Base-by-base conservation (phyloP, 2,329 filamentous ascomycete genomes). In the Pseudocercospora fuligena region DNA sequence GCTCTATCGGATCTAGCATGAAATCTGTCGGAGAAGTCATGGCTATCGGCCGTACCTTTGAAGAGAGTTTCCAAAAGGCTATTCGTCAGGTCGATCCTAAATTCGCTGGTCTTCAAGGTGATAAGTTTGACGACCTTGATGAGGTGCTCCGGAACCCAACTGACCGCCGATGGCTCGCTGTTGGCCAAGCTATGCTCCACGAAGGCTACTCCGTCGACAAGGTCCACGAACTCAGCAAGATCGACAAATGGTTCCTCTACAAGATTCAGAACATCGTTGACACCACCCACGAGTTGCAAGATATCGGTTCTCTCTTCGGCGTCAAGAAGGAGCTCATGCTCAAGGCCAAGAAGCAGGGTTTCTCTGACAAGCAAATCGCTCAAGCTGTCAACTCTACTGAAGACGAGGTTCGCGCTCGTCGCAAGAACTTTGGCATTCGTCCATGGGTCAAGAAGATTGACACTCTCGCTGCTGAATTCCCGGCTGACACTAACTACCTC, bases 371-470 rank as follows among this genome's bases (percentile, higher is more conserved):
- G 82, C 95, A 99, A 82, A 98, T 99, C 75, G 92, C 93, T 61
- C 85, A 88, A 68, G 92, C 93, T 33, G 92, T 97, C 73, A 91
- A 92, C 75, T 90, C 90, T 78, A 91, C 90, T 43, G 95, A 99
- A 82, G 91, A 97, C 73, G 89, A 95, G 76, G 94, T 98, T 65
- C 92, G 95, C 70, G 92, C 92, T 68, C 87, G 89, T 77, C 89
- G 95, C 78, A 89, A 92, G 83, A 87, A 89, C 79, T 95, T 97
- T 79, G 92, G 92, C 67, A 94, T 99, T 80, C 90, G 87, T 69
- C 95, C 95, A 6, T 99, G 92, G 87, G 95, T 99, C 65, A 99
- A 98, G 90, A 96, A 90, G 85, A 98, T 99, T 74, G 95, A 99
- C 77, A 99, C 95, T 21, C 87, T 99, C 67, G 95, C 95, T 73